Conservation (phyloP, 306 rosid species). For the Quercus engelmannii region DNA sequence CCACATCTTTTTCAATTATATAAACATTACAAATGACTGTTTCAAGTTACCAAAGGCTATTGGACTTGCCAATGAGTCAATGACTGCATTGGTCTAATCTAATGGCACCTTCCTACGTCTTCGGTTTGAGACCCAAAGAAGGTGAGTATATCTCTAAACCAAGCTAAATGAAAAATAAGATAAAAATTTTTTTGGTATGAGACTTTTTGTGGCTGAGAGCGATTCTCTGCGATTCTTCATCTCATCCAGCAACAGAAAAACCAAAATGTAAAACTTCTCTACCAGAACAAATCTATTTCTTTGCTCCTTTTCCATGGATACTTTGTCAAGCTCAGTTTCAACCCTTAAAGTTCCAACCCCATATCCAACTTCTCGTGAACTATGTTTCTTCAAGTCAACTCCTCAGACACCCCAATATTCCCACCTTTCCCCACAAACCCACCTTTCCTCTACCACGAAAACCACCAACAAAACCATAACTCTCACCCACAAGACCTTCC, state of each 20-base stretch:
- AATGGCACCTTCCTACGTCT: no score
- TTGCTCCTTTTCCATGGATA: slow-evolving; percentile 51
- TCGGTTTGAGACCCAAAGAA: no score
- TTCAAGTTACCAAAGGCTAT: no score
- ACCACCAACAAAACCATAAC: slow-evolving; percentile 30
- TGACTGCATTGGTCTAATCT: no score
- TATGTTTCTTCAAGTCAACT: slow-evolving; percentile 32
- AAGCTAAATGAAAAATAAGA: no score
- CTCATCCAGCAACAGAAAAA: neutral
- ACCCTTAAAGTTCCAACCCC: slow-evolving; percentile 43
- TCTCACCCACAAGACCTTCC: slow-evolving; percentile 29
- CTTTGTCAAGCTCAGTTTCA: slow-evolving; percentile 63
- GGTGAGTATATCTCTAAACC: no score
- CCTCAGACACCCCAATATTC: slow-evolving; percentile 13
- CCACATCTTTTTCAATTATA: no score
- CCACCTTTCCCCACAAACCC: slow-evolving; percentile 22
- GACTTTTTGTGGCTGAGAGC: neutral
- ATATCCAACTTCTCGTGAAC: slow-evolving; percentile 44
- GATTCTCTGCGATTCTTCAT: neutral
- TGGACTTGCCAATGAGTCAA: no score
- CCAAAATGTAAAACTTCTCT: neutral
- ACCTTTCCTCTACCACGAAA: slow-evolving; percentile 33
- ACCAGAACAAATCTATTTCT: neutral
- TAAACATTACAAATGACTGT: no score
- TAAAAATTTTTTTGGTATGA: no score